Evolutionary conservation across 2,329 filamentous ascomycete genomes (phyloP), one percentile per base, ranked within the genome.

Genomic region (Pseudogymnoascus sp.): DNA sequence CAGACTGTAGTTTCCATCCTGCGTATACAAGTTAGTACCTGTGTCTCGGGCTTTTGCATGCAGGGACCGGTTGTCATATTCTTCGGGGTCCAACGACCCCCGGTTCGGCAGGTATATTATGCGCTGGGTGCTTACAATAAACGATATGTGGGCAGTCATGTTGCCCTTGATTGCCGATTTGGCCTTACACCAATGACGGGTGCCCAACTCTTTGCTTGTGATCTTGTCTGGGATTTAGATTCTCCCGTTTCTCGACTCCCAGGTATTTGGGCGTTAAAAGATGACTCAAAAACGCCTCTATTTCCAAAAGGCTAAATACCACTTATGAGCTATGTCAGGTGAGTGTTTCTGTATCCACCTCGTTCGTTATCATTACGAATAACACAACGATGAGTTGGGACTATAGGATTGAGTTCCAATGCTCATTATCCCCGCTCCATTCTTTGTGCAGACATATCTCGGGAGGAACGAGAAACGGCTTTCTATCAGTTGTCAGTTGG

Each of bases 1-100:
- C 64, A 99, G 81, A 70, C 87, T 91, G 69, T 96, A 85, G 66
- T 87, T 88, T 68, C 91, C 91, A 71, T 96, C 89, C 94, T 97
- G 77, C 5, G 33, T 55, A 33, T 51, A 7, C 15, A 33, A 55
- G 48, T 55, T 55, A 55, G 29, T 29, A 55, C 33, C 63, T 70
- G 61, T 60, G 27, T 41, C 61, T 67, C 68, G 69, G 62, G 67
- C 65, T 61, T 13, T 12, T 51, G 59, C 36, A 35, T 31, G 41
- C 36, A 44, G 59, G 36, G 29, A 61, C 41, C 58, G 21, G 8
- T 29, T 27, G 58, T 42, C 5, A 7, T 17, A 25, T 17, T 15
- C 8, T 15, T 55, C 48, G 7, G 29, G 48, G 29, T 27, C 29
- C 48, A 55, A 55, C 29, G 15, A 55, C 10, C 12, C 10, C 44